Base-by-base conservation (phyloP, 495 filamentous ascomycete species). In the Aspergillus biplanus region DNA sequence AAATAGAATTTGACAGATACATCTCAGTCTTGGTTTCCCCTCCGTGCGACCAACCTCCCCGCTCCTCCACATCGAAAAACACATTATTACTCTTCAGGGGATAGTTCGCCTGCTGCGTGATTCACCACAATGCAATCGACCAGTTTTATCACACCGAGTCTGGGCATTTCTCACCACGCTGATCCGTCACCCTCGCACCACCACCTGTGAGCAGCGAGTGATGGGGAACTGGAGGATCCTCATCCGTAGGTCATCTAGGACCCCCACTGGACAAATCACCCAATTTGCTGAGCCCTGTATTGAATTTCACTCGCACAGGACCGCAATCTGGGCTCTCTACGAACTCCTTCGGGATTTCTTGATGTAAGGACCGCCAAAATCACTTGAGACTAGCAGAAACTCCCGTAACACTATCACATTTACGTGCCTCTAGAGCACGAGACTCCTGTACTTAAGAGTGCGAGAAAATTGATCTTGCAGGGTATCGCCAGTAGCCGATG, bases 91-190 rank as follows among this genome's bases (percentile, higher is more conserved):
- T 4, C 35, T 21, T 50, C 52, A 31, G 21, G 21, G 21, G 21
- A 32, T 56, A 56, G 59, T 39, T 56, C 33, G 7, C 39, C 59
- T 50, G 49, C 48, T 49, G 52, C 31, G 27, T 61, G 59, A 54
- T 55, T 18, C 15, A 56, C 16, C 33, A 61, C 5, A 53, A 61
- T 61, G 59, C 59, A 62, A 46, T 33, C 52, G 12, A 53, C 42
- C 59, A 32, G 39, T 50, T 16, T 50, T 42, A 62, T 62, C 52
- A 62, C 59, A 62, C 52, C 59, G 52, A 56, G 15, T 50, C 27
- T 32, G 31, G 32, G 18, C 16, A 34, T 37, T 50, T 50, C 27
- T 34, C 16, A 33, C 35, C 18, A 13, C 27, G 47, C 47, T 57
- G 27, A 44, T 15, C 35, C n/a, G 32, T 21, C 15, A 16, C 37